Evolutionary conservation across 208 protist species (phyloP).

Genomic region (Leishmania mexicana): DNA sequence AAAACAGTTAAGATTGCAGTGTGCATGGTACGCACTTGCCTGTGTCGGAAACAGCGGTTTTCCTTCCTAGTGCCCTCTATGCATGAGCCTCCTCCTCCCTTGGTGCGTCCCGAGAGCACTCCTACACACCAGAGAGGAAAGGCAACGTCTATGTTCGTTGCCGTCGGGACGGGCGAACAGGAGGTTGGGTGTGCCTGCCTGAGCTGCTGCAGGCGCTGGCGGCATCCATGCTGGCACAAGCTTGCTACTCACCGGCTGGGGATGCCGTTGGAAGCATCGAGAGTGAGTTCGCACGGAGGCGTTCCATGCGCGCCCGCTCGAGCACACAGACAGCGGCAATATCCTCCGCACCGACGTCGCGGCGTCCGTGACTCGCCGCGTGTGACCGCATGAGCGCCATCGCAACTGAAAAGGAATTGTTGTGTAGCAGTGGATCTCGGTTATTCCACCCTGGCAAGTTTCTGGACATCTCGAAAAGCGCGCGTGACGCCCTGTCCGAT

Average conservation of each 20-base stretch:
- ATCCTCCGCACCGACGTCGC: slow-evolving; percentile 44
- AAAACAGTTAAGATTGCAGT: no score
- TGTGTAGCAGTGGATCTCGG: slow-evolving; percentile 79
- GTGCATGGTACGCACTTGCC: background rate
- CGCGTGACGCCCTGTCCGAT: slow-evolving; percentile 31
- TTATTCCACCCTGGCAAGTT: slow-evolving; percentile 70
- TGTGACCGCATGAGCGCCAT: slow-evolving; percentile 70
- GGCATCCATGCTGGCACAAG: background rate
- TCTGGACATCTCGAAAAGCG: slow-evolving; percentile 39
- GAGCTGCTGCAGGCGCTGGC: background rate
- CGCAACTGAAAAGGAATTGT: slow-evolving; percentile 79
- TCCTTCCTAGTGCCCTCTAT: background rate
- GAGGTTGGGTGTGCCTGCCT: no score
- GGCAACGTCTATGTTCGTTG: background rate
- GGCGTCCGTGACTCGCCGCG: slow-evolving; percentile 58
- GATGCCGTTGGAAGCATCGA: background rate
- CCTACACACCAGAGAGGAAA: background rate
- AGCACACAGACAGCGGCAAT: slow-evolving; percentile 49
- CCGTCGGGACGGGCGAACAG: background rate
- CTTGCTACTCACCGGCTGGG: background rate
- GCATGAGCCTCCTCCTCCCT: background rate
- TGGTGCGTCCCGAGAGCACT: background rate
- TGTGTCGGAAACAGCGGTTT: background rate
- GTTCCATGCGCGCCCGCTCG: slow-evolving; percentile 47
- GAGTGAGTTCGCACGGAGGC: background rate